phyloP scores from a whole-genome alignment of 768 basidiomycete species.

The Podaxis rugospora region DNA sequence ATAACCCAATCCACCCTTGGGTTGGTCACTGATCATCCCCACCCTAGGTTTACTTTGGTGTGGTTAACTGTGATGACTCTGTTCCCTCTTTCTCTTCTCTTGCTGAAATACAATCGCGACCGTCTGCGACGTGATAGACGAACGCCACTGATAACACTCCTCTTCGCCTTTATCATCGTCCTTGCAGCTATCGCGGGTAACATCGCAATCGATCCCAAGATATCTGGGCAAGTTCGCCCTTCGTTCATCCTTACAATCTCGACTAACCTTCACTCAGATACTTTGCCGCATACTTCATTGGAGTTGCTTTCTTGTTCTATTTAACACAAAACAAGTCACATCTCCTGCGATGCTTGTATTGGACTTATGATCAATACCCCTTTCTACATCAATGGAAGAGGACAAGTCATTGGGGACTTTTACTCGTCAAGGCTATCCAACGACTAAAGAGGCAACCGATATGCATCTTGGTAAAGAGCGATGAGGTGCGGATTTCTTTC shows the following conservation, averaged over 20 bases:
- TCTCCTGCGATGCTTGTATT: slow-evolving; percentile 50
- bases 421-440: slow-evolving; percentile 40
- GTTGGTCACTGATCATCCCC: not conserved
- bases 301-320: slow-evolving; percentile 41
- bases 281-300: slow-evolving; percentile 58
- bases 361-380: slow-evolving; percentile 61
- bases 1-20: not conserved
- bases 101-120: slow-evolving; percentile 64
- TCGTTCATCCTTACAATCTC: not conserved
- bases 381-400: slow-evolving; percentile 33
- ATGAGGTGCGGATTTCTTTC: slow-evolving; percentile 44
- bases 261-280: slow-evolving; percentile 35
- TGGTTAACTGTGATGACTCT: slow-evolving; percentile 65
- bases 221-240: slow-evolving; percentile 40
- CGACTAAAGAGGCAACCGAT: slow-evolving; percentile 48
- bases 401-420: slow-evolving; percentile 38
- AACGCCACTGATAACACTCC: slow-evolving; percentile 36
- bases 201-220: slow-evolving; percentile 50
- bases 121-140: slow-evolving; percentile 41
- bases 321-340: slow-evolving; percentile 50
- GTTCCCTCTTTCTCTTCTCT: slow-evolving; percentile 55
- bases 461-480: slow-evolving; percentile 57
- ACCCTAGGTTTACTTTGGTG: slow-evolving; percentile 54
- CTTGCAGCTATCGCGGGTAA: slow-evolving; percentile 52
- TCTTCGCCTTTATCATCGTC: slow-evolving; percentile 38